Base-by-base conservation (phyloP, 192 early-diverging fungal species). In the Diversispora eburnea region DNA sequence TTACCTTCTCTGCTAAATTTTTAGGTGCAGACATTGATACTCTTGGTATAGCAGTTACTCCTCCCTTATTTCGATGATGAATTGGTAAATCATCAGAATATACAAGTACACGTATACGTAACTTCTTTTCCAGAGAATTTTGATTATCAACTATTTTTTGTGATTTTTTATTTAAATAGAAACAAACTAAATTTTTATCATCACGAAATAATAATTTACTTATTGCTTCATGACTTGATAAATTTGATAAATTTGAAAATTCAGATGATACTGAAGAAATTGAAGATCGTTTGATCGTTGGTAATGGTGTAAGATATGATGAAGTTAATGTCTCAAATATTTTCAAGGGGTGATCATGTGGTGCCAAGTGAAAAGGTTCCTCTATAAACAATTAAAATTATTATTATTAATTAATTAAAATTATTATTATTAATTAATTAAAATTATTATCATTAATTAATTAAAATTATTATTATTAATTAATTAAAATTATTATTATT, bases 321-420 rank as follows among this genome's bases (percentile, higher is more conserved):
- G 83, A 75, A 20, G 74, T 83, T 39, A 87, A 66, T 3, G 86
- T 80, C 39, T 87, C 77, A 59, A 83, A 87, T 22, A 87, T 85
- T 8, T 82, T 80, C 64, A 87, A 75, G 43, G 84, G 81, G 64
- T 84, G 84, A 78, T 87, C 86, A 46, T 81, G 74, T 7, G 86
- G 84, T 51, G 73, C 73, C 8, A 87, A 64, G 12, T 82, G 79
- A 22, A 76, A 77, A 54, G 81, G 25, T 33, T 33, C 82, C 8
- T 87, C 86, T 85, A 64, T 17, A 67, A 47, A 69, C 62, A 63
- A 33, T n/a, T 6, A 46, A 68, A 13, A 62, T 5, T 55, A n/a
- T 7, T n/a, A 12, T n/a, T n/a, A n/a, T n/a, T n/a, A n/a, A n/a
- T n/a, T 7, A n/a, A n/a, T 55, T n/a, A 55, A 55, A n/a, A 13